A percentile compares a stretch with the other conserved stretches of the same genome.
These are phyloP conservation scores for Quercus phellos DNA, from an alignment of 331 rosid species.

Conservation along the genomic window DNA sequence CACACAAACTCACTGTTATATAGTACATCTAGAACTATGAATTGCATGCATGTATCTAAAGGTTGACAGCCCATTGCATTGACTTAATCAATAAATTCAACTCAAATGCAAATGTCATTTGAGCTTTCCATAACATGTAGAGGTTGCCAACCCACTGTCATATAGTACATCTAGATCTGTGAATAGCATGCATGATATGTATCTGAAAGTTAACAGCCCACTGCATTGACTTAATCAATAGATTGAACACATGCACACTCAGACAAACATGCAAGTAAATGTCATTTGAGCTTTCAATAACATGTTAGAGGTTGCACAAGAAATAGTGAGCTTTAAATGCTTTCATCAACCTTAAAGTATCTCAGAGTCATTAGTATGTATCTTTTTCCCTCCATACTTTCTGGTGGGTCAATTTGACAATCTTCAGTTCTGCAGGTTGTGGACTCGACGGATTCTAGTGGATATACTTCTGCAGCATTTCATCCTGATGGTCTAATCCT, in stretches of 20 bases:
- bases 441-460: conserved; percentile 52
- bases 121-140: too few relatives aligned
- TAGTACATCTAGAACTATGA: neutral
- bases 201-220: too few relatives aligned
- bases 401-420: conserved; percentile 1
- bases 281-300: neutral
- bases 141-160: too few relatives aligned
- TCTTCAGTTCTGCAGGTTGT: conserved; percentile 44
- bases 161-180: too few relatives aligned
- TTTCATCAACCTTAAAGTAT: neutral
- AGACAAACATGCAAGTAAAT: neutral
- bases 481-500: conserved; percentile 99
- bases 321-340: neutral
- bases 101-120: neutral
- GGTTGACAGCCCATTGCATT: neutral
- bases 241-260: neutral
- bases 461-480: conserved; percentile 95
- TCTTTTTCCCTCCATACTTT: neutral
- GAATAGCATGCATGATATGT: too few relatives aligned
- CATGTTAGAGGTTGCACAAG: neutral
- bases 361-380: neutral
- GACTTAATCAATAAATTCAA: neutral
- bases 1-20: neutral
- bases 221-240: neutral
- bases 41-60: neutral